Conservation (phyloP, 192 early-diverging fungal species). For the Coemansia reversa region DNA sequence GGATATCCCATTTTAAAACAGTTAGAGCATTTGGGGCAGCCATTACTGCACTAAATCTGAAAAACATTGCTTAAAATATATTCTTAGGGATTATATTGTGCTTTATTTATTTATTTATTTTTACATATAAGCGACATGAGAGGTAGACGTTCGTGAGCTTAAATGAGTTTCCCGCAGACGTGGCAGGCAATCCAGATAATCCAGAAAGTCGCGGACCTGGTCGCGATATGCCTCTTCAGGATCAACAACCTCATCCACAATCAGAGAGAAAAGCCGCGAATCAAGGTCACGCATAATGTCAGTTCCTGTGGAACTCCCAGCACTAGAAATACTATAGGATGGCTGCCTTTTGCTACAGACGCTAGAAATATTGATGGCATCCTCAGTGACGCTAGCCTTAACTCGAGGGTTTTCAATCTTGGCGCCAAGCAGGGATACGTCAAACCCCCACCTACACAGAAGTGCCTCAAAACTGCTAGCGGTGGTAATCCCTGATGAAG, state of each 20-base stretch:
- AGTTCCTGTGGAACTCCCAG: not conserved
- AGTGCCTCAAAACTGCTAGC: slow-evolving; percentile 26
- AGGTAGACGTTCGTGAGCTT: not conserved
- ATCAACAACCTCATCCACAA: slow-evolving; percentile 49
- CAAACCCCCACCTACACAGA: slow-evolving; percentile 42
- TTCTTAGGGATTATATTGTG: no score
- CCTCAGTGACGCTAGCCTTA: not conserved
- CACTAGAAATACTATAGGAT: not conserved
- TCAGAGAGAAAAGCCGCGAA: slow-evolving; percentile 42
- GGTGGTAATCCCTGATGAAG: slow-evolving; percentile 30
- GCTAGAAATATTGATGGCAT: not conserved
- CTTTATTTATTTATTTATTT: no score
- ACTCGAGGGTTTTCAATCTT: slow-evolving; percentile 19
- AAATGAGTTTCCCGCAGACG: slow-evolving; percentile 6
- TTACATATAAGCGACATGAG: not conserved
- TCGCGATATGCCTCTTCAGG: slow-evolving; percentile 52
- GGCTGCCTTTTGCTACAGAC: not conserved
- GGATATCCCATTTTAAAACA: no score
- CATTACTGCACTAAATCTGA: no score
- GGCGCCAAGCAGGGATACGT: slow-evolving; percentile 29
- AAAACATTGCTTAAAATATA: no score
- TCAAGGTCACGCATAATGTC: slow-evolving; percentile 15
- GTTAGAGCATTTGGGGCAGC: no score
- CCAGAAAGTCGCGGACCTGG: slow-evolving; percentile 43
- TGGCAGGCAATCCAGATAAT: slow-evolving; percentile 39